These are phyloP conservation scores for Peronosclerospora sorghi DNA, from an alignment of 352 stramenopile species.

Conservation along the genomic window DNA sequence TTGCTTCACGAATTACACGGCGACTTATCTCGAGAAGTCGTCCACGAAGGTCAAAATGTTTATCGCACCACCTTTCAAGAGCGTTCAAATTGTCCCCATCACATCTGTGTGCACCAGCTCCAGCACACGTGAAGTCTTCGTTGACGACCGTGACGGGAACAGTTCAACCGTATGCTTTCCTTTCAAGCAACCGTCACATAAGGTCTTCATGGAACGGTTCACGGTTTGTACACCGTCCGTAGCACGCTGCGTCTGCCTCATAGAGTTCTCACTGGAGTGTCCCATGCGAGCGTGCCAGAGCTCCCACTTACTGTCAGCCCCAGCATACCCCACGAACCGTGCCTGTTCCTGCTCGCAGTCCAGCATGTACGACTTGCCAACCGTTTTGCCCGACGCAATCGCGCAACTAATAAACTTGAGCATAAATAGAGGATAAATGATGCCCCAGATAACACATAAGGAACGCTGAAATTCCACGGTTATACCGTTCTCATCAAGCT, in stretches of 20 bases:
- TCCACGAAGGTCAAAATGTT: neutral
- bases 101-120: constrained; percentile 6
- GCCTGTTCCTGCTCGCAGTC: neutral
- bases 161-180: neutral
- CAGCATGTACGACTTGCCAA: neutral
- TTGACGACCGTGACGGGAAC: too few species aligned
- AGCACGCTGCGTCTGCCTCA: too few species aligned
- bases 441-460: neutral
- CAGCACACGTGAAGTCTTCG: neutral
- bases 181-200: constrained; percentile 12
- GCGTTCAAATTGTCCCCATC: constrained; percentile 12
- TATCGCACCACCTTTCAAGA: neutral
- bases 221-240: too few species aligned
- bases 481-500: too few species aligned
- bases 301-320: neutral
- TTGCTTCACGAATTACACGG: too few species aligned
- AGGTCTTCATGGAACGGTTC: neutral
- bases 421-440: too few species aligned
- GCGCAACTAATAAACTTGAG: too few species aligned
- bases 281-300: too few species aligned
- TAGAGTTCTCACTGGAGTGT: too few species aligned
- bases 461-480: too few species aligned
- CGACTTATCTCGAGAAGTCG: neutral
- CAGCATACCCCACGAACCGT: neutral
- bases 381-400: neutral